phyloP scores from a whole-genome alignment of 495 filamentous ascomycete species.

The Hypoxylon perforatum region DNA sequence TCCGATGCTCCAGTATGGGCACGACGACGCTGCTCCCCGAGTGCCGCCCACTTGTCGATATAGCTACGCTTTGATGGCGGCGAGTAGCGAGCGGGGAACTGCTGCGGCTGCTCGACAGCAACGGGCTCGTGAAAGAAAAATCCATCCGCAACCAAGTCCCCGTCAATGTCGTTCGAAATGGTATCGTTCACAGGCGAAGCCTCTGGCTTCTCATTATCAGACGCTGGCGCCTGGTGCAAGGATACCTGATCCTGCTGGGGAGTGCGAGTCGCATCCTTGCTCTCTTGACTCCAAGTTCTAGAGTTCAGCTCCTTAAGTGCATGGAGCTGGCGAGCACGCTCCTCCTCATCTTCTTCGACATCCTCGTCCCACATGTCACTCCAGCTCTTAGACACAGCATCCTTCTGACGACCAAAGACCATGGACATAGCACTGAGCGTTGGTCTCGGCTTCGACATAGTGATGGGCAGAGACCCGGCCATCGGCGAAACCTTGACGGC shows the following conservation, averaged over 20 bases:
- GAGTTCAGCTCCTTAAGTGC: constrained; percentile 78
- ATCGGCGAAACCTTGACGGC: constrained; percentile 56
- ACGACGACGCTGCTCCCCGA: constrained; percentile 84
- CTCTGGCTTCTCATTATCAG: constrained; percentile 54
- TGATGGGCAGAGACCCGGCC: constrained; percentile 82
- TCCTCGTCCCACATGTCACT: constrained; percentile 97
- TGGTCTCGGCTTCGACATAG: constrained; percentile 69
- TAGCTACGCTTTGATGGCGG: constrained; percentile 60
- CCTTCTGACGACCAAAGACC: constrained; percentile 79
- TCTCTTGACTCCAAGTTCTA: constrained; percentile 84
- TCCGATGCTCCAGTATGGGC: constrained; percentile 65
- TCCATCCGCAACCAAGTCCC: constrained; percentile 69
- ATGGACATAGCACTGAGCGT: constrained; percentile 68
- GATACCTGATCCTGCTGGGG: constrained; percentile 60
- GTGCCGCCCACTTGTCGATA: constrained; percentile 86
- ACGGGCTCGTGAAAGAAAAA: constrained; percentile 75
- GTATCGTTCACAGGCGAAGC: constrained; percentile 54
- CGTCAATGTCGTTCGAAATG: constrained; percentile 60
- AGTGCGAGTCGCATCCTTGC: constrained; percentile 60
- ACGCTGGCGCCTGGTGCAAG: constrained; percentile 54
- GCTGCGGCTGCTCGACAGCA: constrained; percentile 49
- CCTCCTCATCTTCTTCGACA: constrained; percentile 71
- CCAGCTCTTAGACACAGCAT: constrained; percentile 93
- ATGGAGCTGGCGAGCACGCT: constrained; percentile 68
- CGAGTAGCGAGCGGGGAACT: constrained; percentile 60